Percentiles rank a stretch among this genome's conserved stretches.
Conservation (phyloP, 768 basidiomycete genomes). For the Russula sp. region DNA sequence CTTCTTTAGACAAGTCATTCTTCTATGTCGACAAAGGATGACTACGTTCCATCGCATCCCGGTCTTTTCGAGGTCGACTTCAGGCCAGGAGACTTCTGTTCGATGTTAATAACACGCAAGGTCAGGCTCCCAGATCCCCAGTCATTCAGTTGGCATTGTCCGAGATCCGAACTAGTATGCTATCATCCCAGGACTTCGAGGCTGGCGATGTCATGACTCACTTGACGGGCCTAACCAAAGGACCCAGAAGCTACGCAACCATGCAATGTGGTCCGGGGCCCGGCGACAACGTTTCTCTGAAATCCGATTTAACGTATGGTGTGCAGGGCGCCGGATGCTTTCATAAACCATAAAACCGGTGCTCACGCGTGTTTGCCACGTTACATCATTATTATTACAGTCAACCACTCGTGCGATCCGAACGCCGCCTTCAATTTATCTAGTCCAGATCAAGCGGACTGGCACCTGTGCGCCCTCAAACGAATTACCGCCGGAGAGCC, state of each 20-base stretch:
- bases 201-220: slow-evolving; percentile 33
- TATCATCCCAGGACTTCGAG: slow-evolving; percentile 29
- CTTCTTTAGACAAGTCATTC: neutral
- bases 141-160: neutral
- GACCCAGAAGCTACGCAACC: slow-evolving; percentile 40
- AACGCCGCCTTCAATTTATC: slow-evolving; percentile 49
- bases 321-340: slow-evolving; percentile 20
- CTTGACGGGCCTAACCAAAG: slow-evolving; percentile 29
- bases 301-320: slow-evolving; percentile 56
- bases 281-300: slow-evolving; percentile 47
- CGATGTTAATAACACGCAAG: slow-evolving; percentile 32
- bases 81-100: slow-evolving; percentile 32
- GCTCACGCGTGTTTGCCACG: neutral
- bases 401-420: slow-evolving; percentile 59
- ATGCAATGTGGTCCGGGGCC: slow-evolving; percentile 43
- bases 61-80: slow-evolving; percentile 33
- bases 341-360: neutral
- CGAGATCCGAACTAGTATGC: neutral
- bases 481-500: slow-evolving; percentile 32
- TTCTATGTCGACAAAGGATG: neutral
- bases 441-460: slow-evolving; percentile 33
- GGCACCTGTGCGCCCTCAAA: slow-evolving; percentile 44
- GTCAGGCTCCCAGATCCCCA: slow-evolving; percentile 18
- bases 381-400: slow-evolving; percentile 24
- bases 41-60: slow-evolving; percentile 27